phyloP scores from a whole-genome alignment of 2,329 filamentous ascomycete genomes.

The Dactylella cylindrospora region DNA sequence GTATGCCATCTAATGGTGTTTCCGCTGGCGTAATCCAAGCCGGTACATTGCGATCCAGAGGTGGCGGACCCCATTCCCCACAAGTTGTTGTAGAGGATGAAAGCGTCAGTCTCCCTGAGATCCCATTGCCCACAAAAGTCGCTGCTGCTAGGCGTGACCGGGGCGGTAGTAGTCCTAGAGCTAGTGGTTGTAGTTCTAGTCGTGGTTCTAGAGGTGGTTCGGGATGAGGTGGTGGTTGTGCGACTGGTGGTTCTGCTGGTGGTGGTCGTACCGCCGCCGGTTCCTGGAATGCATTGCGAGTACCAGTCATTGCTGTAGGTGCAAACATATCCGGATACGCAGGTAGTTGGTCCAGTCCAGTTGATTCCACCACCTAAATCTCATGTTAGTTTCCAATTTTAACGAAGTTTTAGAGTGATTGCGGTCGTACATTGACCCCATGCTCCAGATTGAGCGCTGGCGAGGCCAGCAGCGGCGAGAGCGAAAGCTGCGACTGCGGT shows the following conservation, averaged over 20 bases:
- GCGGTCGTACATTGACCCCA: constrained; percentile 55
- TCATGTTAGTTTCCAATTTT: background rate
- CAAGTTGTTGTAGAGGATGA: constrained; percentile 50
- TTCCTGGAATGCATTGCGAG: constrained; percentile 53
- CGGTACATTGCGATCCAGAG: constrained; percentile 56
- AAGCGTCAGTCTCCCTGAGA: constrained; percentile 22
- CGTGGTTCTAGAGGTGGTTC: constrained; percentile 4
- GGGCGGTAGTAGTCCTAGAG: constrained; percentile 2
- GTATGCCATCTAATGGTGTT: constrained; percentile 55
- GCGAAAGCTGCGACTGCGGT: constrained; percentile 33
- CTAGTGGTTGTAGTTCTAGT: constrained; percentile 11
- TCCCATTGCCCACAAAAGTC: constrained; percentile 42
- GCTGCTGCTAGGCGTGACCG: constrained; percentile 10
- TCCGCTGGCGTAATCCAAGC: constrained; percentile 52
- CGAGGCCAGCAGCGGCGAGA: constrained; percentile 49
- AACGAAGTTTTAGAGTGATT: background rate
- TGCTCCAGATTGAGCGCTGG: constrained; percentile 51
- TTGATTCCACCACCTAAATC: constrained; percentile 27
- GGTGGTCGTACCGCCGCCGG: constrained; percentile 1
- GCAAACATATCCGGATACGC: constrained; percentile 54
- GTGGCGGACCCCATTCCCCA: constrained; percentile 54
- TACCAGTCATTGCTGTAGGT: constrained; percentile 54
- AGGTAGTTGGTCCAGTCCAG: constrained; percentile 53
- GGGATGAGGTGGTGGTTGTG: background rate
- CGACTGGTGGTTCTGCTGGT: background rate